Conservation (phyloP, 2,329 filamentous ascomycete species). For the Fusarium sp. region DNA sequence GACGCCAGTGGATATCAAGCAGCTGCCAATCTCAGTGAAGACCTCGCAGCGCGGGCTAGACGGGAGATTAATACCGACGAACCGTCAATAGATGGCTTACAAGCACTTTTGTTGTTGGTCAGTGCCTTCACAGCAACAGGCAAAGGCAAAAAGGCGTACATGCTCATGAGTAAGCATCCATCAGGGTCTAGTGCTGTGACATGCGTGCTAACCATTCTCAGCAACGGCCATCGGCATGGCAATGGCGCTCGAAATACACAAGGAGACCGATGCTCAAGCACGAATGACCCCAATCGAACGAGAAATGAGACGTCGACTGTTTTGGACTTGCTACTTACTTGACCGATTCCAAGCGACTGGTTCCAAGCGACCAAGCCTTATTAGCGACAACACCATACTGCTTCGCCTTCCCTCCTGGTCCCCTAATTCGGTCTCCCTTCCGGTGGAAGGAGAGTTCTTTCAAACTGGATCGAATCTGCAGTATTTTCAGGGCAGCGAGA, state of each 20-base stretch:
- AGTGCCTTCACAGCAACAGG: conserved; percentile 82
- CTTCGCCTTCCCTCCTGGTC: conserved; percentile 82
- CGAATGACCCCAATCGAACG: conserved; percentile 75
- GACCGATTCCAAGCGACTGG: conserved; percentile 86
- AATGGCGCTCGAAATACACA: conserved; percentile 82
- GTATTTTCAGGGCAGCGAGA: conserved; percentile 74
- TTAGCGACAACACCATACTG: conserved; percentile 80
- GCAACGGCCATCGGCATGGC: conserved; percentile 85
- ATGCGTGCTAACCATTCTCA: conserved; percentile 56
- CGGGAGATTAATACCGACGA: conserved; percentile 81
- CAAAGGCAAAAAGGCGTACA: conserved; percentile 86
- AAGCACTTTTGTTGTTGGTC: conserved; percentile 79
- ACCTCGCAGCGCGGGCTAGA: conserved; percentile 77
- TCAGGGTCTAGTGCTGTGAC: neutral
- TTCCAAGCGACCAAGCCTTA: conserved; percentile 83
- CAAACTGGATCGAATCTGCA: conserved; percentile 82
- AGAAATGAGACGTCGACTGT: conserved; percentile 81
- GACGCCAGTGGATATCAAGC: conserved; percentile 75
- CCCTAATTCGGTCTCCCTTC: conserved; percentile 68
- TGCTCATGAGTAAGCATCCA: conserved; percentile 77
- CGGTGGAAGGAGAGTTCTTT: conserved; percentile 83
- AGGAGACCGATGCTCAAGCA: conserved; percentile 74
- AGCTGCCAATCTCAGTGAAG: conserved; percentile 75
- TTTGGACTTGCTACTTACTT: conserved; percentile 90
- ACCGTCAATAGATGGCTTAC: conserved; percentile 81